Base-by-base conservation (phyloP, 1,284 basidiomycete species). In the Microbotryum scabiosae region DNA sequence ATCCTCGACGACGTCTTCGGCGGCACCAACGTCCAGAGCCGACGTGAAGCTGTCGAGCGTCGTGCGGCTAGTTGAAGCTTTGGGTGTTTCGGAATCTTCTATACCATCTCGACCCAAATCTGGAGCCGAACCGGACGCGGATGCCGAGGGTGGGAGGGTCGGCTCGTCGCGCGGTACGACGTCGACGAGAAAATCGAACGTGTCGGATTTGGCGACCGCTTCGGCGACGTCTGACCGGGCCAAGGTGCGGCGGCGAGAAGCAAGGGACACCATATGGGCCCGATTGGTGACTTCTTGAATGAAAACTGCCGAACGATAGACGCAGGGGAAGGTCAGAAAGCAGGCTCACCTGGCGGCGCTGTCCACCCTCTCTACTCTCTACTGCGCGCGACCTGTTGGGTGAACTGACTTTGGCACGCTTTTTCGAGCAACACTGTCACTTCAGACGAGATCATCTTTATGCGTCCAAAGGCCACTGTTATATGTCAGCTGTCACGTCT, bases 401-500 rank as follows among this genome's bases (percentile, higher is more conserved):
- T 47, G 47, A 47, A 81, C 88, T 70, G 71, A 94, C 91, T 87
- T 81, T 96, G 91, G 76, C 91, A 96, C 58, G 91, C 91, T 76
- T 93, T 94, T 77, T 90, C 92, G 75, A 96, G 92, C 51, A 96
- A 79, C 62, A 96, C 88, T 8, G 91, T 91, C 18, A 90, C 91
- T 88, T 94, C 91, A 55, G 90, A 89, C 61, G 90, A 89, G 70
- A 96, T 94, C 91, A 94, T 96, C 90, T 92, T 71, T 9, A 49
- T 23, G 47, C 47, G 53, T 25, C 23, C 30, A 30, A 21, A 20
- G 2, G 20, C 16, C 16, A 7, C 2, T 9, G 16, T 4, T 4
- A 1, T 2, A 5, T 8, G n/a, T 55, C 41, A 55, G 53, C 16
- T 23, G 12, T 23, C 28, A 28, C 23, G 18, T 16, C 48, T 49